Percentiles rank a stretch among this genome's conserved stretches.
Evolutionary conservation across 768 basidiomycete species (phyloP).

Genomic region (Hericium rajendrae): DNA sequence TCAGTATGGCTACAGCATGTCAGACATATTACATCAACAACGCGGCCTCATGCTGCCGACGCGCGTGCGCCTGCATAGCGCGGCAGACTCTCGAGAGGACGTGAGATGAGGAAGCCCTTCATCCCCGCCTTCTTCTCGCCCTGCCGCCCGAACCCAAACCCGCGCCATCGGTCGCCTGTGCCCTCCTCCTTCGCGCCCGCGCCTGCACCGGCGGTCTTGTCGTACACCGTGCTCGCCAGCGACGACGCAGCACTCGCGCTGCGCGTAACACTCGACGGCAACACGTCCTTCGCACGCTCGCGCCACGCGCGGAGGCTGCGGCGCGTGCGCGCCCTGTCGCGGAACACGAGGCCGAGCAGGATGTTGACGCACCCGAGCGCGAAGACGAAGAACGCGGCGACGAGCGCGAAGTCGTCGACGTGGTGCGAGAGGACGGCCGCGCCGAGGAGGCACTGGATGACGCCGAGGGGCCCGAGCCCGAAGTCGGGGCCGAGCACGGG

Average conservation of each 20-base stretch:
- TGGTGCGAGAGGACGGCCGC: constrained; percentile 67
- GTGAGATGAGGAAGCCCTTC: constrained; percentile 31
- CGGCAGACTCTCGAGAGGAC: constrained; percentile 10
- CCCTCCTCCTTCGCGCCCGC: not conserved
- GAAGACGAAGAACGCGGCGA: constrained; percentile 79
- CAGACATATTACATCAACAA: too few relatives aligned
- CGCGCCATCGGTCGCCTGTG: constrained; percentile 20
- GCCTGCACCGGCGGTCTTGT: constrained; percentile 4
- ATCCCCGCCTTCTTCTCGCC: constrained; percentile 64
- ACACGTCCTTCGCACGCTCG: constrained; percentile 42
- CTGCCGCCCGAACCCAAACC: constrained; percentile 73
- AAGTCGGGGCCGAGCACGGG: constrained; percentile 80
- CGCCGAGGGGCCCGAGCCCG: constrained; percentile 78
- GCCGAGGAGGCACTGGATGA: constrained; percentile 81
- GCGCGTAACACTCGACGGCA: constrained; percentile 35
- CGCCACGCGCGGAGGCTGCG: constrained; percentile 65
- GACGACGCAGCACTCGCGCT: constrained; percentile 4
- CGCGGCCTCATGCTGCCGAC: not conserved
- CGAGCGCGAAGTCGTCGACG: constrained; percentile 74
- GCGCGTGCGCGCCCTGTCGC: constrained; percentile 51
- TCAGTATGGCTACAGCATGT: too few relatives aligned
- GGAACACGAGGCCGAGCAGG: constrained; percentile 72
- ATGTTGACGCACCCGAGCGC: constrained; percentile 78
- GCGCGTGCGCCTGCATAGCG: constrained; percentile 3
- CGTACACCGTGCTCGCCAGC: constrained; percentile 6